A percentile compares a stretch with the other conserved stretches of the same genome.
phyloP scores from a whole-genome alignment of 2,329 filamentous ascomycete species.

The Malbranchea zuffiana region DNA sequence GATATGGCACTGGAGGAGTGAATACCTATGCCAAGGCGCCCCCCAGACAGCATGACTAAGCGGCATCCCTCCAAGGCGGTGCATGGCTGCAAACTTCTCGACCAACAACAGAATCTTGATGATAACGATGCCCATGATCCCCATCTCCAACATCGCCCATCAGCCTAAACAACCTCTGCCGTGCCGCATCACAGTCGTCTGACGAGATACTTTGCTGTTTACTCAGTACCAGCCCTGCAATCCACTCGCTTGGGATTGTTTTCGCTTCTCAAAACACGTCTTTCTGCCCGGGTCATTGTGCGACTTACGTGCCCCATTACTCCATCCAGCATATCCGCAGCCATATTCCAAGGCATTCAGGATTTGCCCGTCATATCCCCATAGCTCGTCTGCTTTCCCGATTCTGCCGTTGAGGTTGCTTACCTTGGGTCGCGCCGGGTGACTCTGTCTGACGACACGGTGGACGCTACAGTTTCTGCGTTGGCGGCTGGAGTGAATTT shows the following conservation, averaged over 20 bases:
- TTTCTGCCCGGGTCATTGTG: constrained; percentile 5
- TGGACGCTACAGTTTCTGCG: background rate
- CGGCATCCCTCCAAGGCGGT: too few relatives aligned
- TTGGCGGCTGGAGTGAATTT: constrained; percentile 8
- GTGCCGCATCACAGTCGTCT: background rate
- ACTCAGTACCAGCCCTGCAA: background rate
- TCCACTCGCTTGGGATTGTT: background rate
- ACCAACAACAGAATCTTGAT: constrained; percentile 10
- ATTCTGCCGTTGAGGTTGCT: background rate
- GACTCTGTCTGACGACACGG: constrained; percentile 5
- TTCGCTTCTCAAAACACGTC: constrained; percentile 6
- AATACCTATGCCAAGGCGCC: too few relatives aligned
- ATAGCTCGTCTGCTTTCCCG: background rate
- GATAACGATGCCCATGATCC: constrained; percentile 3
- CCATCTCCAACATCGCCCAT: constrained; percentile 1
- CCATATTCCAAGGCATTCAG: background rate
- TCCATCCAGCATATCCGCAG: too few relatives aligned
- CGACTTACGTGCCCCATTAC: constrained; percentile 4
- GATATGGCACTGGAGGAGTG: too few relatives aligned
- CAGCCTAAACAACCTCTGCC: background rate
- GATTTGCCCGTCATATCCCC: background rate
- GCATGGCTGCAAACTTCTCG: too few relatives aligned
- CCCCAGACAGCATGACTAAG: too few relatives aligned
- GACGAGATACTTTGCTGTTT: background rate
- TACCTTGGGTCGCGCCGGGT: background rate